Conservation (phyloP, 1,284 basidiomycete genomes). For the Tilletia setariae region DNA sequence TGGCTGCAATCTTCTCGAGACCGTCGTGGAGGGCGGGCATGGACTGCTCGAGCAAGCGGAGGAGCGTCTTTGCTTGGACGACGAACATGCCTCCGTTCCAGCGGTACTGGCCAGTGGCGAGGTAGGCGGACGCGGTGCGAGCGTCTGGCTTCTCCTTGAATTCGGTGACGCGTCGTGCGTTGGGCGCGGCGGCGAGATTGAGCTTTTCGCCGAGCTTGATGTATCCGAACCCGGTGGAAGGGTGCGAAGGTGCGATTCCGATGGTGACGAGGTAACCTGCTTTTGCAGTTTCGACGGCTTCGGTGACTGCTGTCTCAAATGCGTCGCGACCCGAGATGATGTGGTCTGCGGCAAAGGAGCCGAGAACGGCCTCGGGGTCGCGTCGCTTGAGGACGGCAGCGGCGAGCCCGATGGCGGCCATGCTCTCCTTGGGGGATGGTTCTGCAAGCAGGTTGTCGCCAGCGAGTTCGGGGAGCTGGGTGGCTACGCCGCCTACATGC, state of each 20-base stretch:
- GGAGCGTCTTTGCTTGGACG: conserved; percentile 47
- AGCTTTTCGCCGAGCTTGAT: conserved; percentile 53
- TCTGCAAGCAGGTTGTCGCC: conserved; percentile 46
- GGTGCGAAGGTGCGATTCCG: conserved; percentile 53
- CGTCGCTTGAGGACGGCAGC: conserved; percentile 48
- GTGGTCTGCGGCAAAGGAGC: conserved; percentile 54
- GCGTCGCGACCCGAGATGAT: conserved; percentile 53
- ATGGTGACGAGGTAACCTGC: conserved; percentile 53
- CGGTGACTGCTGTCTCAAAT: conserved; percentile 50
- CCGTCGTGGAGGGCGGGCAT: conserved; percentile 49
- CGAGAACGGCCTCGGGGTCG: conserved; percentile 50
- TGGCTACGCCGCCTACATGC: conserved; percentile 41
- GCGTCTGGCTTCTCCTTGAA: conserved; percentile 56
- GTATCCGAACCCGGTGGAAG: conserved; percentile 53
- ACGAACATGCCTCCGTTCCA: conserved; percentile 56
- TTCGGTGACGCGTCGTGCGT: conserved; percentile 49
- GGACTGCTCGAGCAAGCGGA: conserved; percentile 39
- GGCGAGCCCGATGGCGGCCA: conserved; percentile 52
- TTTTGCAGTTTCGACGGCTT: conserved; percentile 49
- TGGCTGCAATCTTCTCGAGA: conserved; percentile 41
- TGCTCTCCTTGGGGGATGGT: conserved; percentile 50
- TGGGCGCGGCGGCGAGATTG: conserved; percentile 36
- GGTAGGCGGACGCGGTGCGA: conserved; percentile 48
- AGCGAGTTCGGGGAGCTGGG: conserved; percentile 43
- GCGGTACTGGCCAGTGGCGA: conserved; percentile 51